Evolutionary conservation across 2,329 filamentous ascomycete species (phyloP).

Genomic region (Phyllachora maydis): DNA sequence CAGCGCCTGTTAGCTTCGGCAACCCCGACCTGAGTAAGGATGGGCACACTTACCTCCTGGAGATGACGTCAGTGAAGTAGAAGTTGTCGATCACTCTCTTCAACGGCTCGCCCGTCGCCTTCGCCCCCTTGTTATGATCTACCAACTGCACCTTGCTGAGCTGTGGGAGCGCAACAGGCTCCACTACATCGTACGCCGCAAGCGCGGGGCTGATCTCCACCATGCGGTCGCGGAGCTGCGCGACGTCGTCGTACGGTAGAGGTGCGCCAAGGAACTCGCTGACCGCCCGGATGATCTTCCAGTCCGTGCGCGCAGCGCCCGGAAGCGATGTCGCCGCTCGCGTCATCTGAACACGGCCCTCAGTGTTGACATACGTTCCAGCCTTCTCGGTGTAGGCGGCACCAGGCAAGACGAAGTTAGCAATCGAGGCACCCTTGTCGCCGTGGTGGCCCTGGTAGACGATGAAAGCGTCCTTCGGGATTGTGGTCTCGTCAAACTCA

Average conservation of each 20-base stretch:
- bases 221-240: conserved; percentile 80
- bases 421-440: conserved; percentile 78
- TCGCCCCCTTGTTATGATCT: conserved; percentile 82
- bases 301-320: conserved; percentile 83
- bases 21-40: conserved; percentile 5
- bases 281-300: conserved; percentile 92
- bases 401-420: conserved; percentile 82
- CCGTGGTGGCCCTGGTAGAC: conserved; percentile 98
- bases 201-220: conserved; percentile 83
- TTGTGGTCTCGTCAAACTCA: conserved; percentile 65
- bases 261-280: conserved; percentile 79
- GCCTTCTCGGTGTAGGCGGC: conserved; percentile 95
- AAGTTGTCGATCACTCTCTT: conserved; percentile 87
- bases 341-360: conserved; percentile 87
- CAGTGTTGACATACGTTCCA: conserved; percentile 92
- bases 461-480: conserved; percentile 90
- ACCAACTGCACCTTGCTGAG: conserved; percentile 89
- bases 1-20: conserved; percentile 2
- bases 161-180: conserved; percentile 51
- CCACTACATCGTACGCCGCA: conserved; percentile 75
- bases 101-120: conserved; percentile 50
- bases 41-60: conserved; percentile 64
- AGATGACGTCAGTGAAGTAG: conserved; percentile 95
- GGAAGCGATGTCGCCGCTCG: conserved; percentile 75
- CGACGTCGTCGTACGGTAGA: conserved; percentile 84